Evolutionary conservation across 768 basidiomycete species (phyloP).

Genomic region (Auricularia auricula-judae): DNA sequence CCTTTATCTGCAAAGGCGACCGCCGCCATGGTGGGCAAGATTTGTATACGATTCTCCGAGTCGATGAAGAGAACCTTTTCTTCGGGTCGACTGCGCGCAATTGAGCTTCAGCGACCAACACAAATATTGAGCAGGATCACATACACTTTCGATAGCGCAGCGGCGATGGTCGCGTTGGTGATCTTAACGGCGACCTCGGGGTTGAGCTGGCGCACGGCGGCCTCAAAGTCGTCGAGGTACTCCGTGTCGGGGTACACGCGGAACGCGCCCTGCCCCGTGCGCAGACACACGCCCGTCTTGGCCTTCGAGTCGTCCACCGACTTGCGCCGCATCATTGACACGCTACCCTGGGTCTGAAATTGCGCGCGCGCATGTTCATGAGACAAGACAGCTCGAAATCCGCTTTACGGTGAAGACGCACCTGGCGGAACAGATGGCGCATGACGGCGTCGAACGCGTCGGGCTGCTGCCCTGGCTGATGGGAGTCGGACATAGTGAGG

Average conservation of each 20-base stretch:
- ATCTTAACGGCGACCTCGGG: conserved; percentile 7
- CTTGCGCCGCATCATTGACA: background rate
- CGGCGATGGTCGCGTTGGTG: background rate
- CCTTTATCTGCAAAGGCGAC: conserved; percentile 4
- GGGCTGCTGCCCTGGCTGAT: background rate
- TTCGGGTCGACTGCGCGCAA: background rate
- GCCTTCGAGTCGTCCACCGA: background rate
- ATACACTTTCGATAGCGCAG: background rate
- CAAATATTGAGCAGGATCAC: background rate
- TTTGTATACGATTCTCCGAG: conserved; percentile 1
- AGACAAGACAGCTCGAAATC: background rate
- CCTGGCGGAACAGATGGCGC: background rate
- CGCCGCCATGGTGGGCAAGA: conserved; percentile 2
- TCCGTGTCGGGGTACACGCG: conserved; percentile 4
- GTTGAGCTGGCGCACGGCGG: conserved; percentile 2
- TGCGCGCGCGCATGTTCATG: background rate
- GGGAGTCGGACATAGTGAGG: background rate
- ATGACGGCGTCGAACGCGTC: background rate
- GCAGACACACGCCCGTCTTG: conserved; percentile 3
- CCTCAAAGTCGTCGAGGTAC: conserved; percentile 3
- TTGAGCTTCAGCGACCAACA: background rate
- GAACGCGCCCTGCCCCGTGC: conserved; percentile 1
- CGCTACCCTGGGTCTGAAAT: background rate
- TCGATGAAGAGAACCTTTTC: background rate
- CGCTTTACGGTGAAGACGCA: background rate